Evolutionary conservation across 768 basidiomycete species (phyloP).

Genomic region (Trametes punicea): DNA sequence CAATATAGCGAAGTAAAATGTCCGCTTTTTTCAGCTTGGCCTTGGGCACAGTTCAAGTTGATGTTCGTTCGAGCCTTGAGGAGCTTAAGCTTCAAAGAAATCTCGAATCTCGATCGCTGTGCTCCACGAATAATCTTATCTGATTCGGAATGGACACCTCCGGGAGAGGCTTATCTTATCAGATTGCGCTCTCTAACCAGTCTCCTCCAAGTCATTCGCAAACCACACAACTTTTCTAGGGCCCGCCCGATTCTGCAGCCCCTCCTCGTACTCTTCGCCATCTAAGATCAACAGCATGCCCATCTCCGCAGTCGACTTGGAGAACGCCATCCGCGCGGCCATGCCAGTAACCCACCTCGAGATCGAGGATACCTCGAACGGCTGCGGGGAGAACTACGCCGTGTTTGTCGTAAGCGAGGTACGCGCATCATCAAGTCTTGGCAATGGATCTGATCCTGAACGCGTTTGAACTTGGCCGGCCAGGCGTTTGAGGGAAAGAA

Average conservation of each 20-base stretch:
- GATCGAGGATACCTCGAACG: conserved; percentile 73
- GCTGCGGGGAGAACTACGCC: conserved; percentile 77
- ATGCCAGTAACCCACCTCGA: conserved; percentile 66
- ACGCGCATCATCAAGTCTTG: conserved; percentile 20
- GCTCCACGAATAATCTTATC: conserved; percentile 4
- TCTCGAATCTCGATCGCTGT: not conserved
- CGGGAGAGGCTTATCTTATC: conserved; percentile 24
- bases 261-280: not conserved
- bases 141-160: not conserved
- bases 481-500: conserved; percentile 77
- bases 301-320: conserved; percentile 51
- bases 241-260: not conserved
- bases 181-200: conserved; percentile 24
- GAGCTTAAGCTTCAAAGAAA: not conserved
- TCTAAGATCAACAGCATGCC: conserved; percentile 45
- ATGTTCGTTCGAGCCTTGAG: not conserved
- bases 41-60: not conserved
- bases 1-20: no score
- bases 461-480: not conserved
- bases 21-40: no score
- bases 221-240: not conserved
- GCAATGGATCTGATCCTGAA: not conserved
- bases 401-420: conserved; percentile 78
- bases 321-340: conserved; percentile 58
- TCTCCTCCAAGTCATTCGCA: conserved; percentile 5